Percentiles rank a stretch among this genome's conserved stretches.
phyloP scores from a whole-genome alignment of 768 basidiomycete species.

The Pleurotus giganteus region DNA sequence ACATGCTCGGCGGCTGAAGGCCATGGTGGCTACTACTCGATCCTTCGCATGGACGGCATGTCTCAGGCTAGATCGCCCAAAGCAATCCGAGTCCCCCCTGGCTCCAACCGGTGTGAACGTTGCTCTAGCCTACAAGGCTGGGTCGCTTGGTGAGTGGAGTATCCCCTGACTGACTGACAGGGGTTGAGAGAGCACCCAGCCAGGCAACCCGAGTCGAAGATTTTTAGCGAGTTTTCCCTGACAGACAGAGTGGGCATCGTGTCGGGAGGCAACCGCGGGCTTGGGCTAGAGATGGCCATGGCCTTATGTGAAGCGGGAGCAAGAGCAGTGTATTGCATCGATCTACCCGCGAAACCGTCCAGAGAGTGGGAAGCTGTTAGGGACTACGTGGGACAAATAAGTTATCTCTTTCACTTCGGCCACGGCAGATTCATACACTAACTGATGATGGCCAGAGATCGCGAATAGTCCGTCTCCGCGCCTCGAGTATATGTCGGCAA shows the following conservation, averaged over 20 bases:
- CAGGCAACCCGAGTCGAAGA: conserved; percentile 37
- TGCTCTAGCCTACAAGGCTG: conserved; percentile 25
- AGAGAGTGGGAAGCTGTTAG: conserved; percentile 54
- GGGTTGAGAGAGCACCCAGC: neutral
- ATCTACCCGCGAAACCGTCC: conserved; percentile 54
- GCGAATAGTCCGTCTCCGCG: conserved; percentile 12
- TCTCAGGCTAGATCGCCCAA: conserved; percentile 15
- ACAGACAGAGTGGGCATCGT: conserved; percentile 58
- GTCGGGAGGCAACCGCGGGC: conserved; percentile 63
- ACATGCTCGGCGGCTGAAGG: neutral
- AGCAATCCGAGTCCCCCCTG: conserved; percentile 49
- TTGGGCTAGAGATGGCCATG: conserved; percentile 84
- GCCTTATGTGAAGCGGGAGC: conserved; percentile 73
- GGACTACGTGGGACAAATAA: conserved; percentile 49
- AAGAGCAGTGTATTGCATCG: conserved; percentile 65
- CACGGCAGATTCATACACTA: too few species aligned
- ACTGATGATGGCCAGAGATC: too few species aligned
- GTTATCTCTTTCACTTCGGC: conserved; percentile 21
- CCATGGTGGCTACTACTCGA: neutral
- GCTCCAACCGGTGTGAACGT: conserved; percentile 64
- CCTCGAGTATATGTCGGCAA: conserved; percentile 60
- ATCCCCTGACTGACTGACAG: neutral
- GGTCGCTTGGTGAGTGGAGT: neutral
- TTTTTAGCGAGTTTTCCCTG: conserved; percentile 60
- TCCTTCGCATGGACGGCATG: conserved; percentile 1